Evolutionary conservation across 2,329 filamentous ascomycete species (phyloP).

Genomic region (Aspergillus ibericus): DNA sequence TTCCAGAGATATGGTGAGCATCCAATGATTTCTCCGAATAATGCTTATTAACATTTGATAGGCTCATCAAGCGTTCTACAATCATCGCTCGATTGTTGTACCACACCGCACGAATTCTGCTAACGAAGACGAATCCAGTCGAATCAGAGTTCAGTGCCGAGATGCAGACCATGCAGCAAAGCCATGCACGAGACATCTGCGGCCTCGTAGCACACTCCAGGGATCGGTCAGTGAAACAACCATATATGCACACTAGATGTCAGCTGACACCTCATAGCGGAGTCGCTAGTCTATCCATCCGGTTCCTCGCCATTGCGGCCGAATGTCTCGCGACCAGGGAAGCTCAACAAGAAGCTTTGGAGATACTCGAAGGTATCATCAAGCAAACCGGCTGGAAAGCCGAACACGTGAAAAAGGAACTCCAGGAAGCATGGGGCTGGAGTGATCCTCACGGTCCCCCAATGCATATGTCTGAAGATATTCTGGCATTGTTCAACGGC

Average conservation of each 20-base stretch:
- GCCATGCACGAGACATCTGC: conserved; percentile 81
- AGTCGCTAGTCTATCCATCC: conserved; percentile 74
- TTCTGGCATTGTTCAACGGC: conserved; percentile 15
- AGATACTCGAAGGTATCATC: conserved; percentile 73
- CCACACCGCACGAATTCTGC: conserved; percentile 78
- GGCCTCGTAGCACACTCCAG: conserved; percentile 85
- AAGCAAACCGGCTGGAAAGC: conserved; percentile 78
- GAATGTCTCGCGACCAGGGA: conserved; percentile 66
- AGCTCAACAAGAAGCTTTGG: conserved; percentile 78
- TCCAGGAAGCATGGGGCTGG: conserved; percentile 80
- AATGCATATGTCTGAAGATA: conserved; percentile 8
- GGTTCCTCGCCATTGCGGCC: conserved; percentile 75
- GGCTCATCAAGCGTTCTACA: conserved; percentile 78
- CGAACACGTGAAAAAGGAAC: conserved; percentile 67
- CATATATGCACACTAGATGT: not conserved
- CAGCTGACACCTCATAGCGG: conserved; percentile 47
- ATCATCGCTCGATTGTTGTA: conserved; percentile 84
- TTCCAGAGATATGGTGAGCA: conserved; percentile 80
- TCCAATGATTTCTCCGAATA: not conserved
- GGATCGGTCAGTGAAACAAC: conserved; percentile 56
- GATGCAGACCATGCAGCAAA: conserved; percentile 68
- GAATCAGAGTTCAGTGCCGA: conserved; percentile 60
- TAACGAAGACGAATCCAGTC: conserved; percentile 76
- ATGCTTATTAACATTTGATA: conserved; percentile 34
- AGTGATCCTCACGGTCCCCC: conserved; percentile 40